Conservation (phyloP, 2,329 filamentous ascomycete genomes). For the Bipolaris victoriae region DNA sequence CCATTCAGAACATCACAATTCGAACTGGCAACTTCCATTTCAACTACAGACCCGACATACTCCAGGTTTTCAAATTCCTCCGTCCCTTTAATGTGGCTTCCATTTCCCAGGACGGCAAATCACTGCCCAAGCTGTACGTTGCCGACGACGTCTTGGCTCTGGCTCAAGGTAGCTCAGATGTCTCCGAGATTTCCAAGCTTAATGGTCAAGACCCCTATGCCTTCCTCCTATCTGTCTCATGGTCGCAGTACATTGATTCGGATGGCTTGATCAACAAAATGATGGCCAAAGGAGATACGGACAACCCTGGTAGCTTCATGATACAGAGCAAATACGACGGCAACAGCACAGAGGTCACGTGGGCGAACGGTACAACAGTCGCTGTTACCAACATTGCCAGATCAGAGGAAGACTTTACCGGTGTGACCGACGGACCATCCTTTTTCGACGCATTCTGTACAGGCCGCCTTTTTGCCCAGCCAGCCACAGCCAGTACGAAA, state of each 20-base stretch:
- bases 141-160: constrained; percentile 26
- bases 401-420: constrained; percentile 30
- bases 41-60: constrained; percentile 37
- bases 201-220: constrained; percentile 34
- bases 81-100: constrained; percentile 29
- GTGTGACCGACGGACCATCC: constrained; percentile 42
- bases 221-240: constrained; percentile 28
- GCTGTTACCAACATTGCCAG: constrained; percentile 27
- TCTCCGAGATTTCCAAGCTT: constrained; percentile 38
- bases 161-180: constrained; percentile 15
- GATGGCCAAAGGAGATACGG: constrained; percentile 33
- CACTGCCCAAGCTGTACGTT: constrained; percentile 43
- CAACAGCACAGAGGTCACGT: constrained; percentile 34
- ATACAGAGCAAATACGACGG: constrained; percentile 29
- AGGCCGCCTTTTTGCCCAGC: constrained; percentile 12
- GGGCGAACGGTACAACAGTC: constrained; percentile 37
- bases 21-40: constrained; percentile 37
- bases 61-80: constrained; percentile 30
- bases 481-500: constrained; percentile 12
- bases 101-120: constrained; percentile 42
- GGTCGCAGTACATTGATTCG: constrained; percentile 29
- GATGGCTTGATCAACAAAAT: constrained; percentile 33
- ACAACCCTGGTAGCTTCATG: constrained; percentile 24
- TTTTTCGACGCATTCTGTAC: constrained; percentile 48
- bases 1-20: constrained; percentile 34